A percentile compares a stretch with the other conserved stretches of the same genome.
Evolutionary conservation across 2,329 filamentous ascomycete species (phyloP).

Genomic region (Cadophora luteo-olivacea): DNA sequence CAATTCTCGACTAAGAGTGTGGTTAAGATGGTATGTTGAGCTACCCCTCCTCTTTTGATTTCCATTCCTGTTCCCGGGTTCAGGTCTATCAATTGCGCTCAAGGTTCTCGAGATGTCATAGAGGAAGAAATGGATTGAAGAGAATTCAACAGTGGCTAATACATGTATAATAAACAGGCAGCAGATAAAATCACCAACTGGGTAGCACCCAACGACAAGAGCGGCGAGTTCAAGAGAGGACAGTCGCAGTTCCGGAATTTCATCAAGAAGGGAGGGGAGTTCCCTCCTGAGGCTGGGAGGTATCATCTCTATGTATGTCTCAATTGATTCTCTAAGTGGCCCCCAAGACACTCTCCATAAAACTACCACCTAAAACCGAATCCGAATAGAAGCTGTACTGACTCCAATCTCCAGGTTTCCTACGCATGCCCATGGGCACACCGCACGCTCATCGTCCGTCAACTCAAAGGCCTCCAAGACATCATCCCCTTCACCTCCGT

Average conservation of each 20-base stretch:
- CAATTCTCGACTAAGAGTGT: conserved; percentile 13
- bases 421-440: conserved; percentile 73
- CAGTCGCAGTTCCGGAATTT: conserved; percentile 78
- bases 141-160: conserved; percentile 26
- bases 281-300: conserved; percentile 79
- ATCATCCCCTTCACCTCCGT: conserved; percentile 62
- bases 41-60: not conserved
- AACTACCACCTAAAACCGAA: conserved; percentile 45
- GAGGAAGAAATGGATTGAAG: not conserved
- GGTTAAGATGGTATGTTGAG: conserved; percentile 40
- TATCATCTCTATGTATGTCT: conserved; percentile 89
- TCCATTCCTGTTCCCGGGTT: not conserved
- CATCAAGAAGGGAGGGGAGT: conserved; percentile 68
- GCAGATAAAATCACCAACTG: conserved; percentile 75
- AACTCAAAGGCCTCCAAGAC: conserved; percentile 91
- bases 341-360: not conserved
- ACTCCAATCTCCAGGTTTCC: conserved; percentile 59
- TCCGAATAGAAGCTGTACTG: conserved; percentile 62
- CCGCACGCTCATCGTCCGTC: conserved; percentile 83
- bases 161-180: conserved; percentile 19
- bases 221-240: conserved; percentile 93
- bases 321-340: conserved; percentile 84
- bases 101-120: too few species aligned
- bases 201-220: conserved; percentile 78
- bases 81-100: not conserved